Evolutionary conservation across 352 stramenopile genomes (phyloP), one percentile per base, ranked within the genome.

Genomic region (Saprolegnia diclina): DNA sequence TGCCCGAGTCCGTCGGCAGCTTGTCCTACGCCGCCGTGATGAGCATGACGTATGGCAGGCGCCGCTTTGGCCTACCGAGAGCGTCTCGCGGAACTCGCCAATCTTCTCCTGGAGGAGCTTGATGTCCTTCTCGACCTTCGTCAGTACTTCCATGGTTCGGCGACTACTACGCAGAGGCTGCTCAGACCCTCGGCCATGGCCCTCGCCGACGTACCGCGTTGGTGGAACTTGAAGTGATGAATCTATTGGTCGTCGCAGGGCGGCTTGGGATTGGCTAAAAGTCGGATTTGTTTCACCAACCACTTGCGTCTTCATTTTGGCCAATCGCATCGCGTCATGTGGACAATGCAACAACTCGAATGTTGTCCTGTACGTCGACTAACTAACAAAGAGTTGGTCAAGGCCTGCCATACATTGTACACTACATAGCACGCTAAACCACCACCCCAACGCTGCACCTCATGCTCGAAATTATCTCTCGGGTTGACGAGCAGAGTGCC

Each of bases 1-100:
- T 90, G 54, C 86, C 86, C 19, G 72, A 57, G 26, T 87, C 76
- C 1, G 84, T 90, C 52, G 75, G 40, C 46, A 92, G 71, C 32
- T 91, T 77, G 54, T 73, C 79, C 81, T 92, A 73, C 50, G 21
- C 37, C 4, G n/a, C 40, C 32, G 32, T 54, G 3, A 64, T 29
- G 38, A 16, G 50, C 21, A 73, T 67, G n/a, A 42, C 1, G 6
- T 42, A 1, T 64, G 21, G 55, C 26, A 26, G 32, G 26, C n/a
- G 24, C 24, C 19, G 1, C 6, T 3, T 18, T 19, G 32, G 40
- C 21, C 10, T 65, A 67, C 55, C 56, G 56, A 45, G 19, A 72
- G 32, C 21, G 42, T 32, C 14, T 67, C 45, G 13, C 35, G 55
- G 45, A 72, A 72, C 6, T 67, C 62, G 26, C 18, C 10, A 21